Conservation (phyloP, 2,329 filamentous ascomycete species). For the Aspergillus versicolor region DNA sequence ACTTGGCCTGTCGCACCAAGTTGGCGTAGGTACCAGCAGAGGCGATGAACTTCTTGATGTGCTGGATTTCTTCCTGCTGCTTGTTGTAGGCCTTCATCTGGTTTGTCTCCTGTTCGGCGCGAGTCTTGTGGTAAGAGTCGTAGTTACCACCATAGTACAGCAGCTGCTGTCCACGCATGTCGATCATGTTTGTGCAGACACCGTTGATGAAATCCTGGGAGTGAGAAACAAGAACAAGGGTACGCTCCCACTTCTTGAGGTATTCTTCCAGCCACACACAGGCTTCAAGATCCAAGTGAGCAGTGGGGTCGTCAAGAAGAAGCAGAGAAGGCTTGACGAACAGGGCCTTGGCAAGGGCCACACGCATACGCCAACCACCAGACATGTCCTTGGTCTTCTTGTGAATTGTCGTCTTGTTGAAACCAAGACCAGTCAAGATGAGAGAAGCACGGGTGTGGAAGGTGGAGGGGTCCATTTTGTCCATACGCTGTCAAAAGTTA, state of each 20-base stretch:
- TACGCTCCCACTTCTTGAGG: conserved; percentile 98
- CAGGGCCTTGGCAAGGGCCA: conserved; percentile 92
- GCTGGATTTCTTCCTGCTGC: conserved; percentile 97
- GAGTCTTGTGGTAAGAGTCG: conserved; percentile 95
- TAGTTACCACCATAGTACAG: conserved; percentile 99
- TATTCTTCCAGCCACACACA: conserved; percentile 99
- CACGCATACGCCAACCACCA: conserved; percentile 99
- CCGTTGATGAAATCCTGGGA: conserved; percentile 99
- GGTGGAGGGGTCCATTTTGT: conserved; percentile 97
- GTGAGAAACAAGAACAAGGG: conserved; percentile 93
- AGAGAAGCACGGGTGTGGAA: conserved; percentile 94
- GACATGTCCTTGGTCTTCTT: conserved; percentile 99
- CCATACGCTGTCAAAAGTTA: conserved; percentile 71
- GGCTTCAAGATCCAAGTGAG: conserved; percentile 98
- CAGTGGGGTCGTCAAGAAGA: conserved; percentile 95
- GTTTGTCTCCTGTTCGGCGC: conserved; percentile 91
- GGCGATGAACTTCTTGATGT: conserved; percentile 99
- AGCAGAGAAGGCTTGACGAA: conserved; percentile 97
- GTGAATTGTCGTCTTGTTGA: conserved; percentile 96
- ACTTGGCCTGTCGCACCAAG: conserved; percentile 97
- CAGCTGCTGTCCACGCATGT: conserved; percentile 87
- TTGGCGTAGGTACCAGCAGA: conserved; percentile 99
- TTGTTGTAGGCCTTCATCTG: conserved; percentile 99
- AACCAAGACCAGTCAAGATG: conserved; percentile 96
- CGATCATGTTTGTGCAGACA: conserved; percentile 97